phyloP scores from a whole-genome alignment of 2,329 filamentous ascomycete genomes.

The Coleophoma eucalyptorum region DNA sequence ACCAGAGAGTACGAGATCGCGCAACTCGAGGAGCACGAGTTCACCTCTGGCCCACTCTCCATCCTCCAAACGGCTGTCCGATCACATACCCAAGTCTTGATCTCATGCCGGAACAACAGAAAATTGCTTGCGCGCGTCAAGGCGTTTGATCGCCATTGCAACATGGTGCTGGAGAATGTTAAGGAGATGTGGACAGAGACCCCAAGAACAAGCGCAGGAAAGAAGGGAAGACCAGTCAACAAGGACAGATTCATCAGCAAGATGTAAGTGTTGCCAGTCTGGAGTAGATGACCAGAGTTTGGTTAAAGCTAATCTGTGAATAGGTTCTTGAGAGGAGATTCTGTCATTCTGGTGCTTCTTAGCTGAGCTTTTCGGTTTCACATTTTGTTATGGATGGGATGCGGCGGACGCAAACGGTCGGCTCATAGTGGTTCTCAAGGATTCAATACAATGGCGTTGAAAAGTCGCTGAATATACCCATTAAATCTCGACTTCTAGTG shows the following conservation, averaged over 20 bases:
- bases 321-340: constrained; percentile 32
- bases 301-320: constrained; percentile 2
- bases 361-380: constrained; percentile 20
- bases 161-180: constrained; percentile 97
- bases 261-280: constrained; percentile 58
- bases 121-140: constrained; percentile 97
- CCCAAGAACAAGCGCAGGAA: constrained; percentile 75
- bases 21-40: constrained; percentile 74
- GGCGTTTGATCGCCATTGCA: constrained; percentile 97
- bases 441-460: constrained; percentile 21
- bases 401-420: background rate
- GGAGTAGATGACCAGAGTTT: constrained; percentile 5
- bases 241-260: constrained; percentile 99
- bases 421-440: constrained; percentile 12
- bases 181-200: constrained; percentile 99
- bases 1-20: constrained; percentile 85
- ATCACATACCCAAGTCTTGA: constrained; percentile 91
- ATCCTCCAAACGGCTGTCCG: constrained; percentile 96
- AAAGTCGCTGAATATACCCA: constrained; percentile 19
- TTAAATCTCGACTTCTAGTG: constrained; percentile 1
- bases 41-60: constrained; percentile 77
- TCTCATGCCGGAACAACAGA: constrained; percentile 96
- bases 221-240: constrained; percentile 87
- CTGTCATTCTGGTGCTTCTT: constrained; percentile 30
- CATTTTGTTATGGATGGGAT: constrained; percentile 7